phyloP scores from a whole-genome alignment of 441 rosid genomes.

The Biscutella laevigata region DNA sequence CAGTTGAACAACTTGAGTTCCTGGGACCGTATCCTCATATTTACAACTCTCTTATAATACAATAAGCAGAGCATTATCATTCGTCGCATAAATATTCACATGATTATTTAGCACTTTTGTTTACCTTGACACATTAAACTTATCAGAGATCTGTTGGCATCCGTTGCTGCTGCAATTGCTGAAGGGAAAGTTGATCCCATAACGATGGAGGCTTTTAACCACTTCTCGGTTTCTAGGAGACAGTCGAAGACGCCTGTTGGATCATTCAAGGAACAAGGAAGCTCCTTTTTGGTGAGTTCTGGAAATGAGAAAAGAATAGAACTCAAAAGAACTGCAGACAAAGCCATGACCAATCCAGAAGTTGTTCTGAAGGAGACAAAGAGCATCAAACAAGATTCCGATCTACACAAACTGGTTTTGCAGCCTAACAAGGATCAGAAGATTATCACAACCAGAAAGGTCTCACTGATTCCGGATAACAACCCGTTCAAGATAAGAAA shows the following conservation, averaged over 20 bases:
- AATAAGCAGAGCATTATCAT: not conserved
- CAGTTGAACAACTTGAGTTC: slow-evolving; percentile 59
- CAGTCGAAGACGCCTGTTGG: slow-evolving; percentile 19
- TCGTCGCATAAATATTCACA: not conserved
- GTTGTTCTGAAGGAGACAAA: slow-evolving; percentile 22
- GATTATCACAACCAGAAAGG: slow-evolving; percentile 11
- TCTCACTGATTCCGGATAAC: slow-evolving; percentile 37
- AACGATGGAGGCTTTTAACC: slow-evolving; percentile 58
- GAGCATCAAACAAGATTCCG: slow-evolving; percentile 33
- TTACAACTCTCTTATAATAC: not conserved
- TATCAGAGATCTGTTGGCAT: slow-evolving; percentile 57
- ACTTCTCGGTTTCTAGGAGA: slow-evolving; percentile 19
- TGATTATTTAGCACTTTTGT: slow-evolving; percentile 1
- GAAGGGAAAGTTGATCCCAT: slow-evolving; percentile 60
- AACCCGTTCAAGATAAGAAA: slow-evolving; percentile 59
- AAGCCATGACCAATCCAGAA: slow-evolving; percentile 22
- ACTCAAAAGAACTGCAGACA: slow-evolving; percentile 15
- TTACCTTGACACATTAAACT: slow-evolving; percentile 33
- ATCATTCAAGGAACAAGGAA: slow-evolving; percentile 25
- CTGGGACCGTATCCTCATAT: slow-evolving; percentile 81
- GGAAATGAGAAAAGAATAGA: slow-evolving; percentile 20
- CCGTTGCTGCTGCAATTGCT: slow-evolving; percentile 64
- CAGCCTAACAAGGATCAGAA: slow-evolving; percentile 18
- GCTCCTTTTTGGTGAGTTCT: slow-evolving; percentile 24
- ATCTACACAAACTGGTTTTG: slow-evolving; percentile 38